phyloP scores from a whole-genome alignment of 148 eudicot species.

The Cornus suecica region DNA sequence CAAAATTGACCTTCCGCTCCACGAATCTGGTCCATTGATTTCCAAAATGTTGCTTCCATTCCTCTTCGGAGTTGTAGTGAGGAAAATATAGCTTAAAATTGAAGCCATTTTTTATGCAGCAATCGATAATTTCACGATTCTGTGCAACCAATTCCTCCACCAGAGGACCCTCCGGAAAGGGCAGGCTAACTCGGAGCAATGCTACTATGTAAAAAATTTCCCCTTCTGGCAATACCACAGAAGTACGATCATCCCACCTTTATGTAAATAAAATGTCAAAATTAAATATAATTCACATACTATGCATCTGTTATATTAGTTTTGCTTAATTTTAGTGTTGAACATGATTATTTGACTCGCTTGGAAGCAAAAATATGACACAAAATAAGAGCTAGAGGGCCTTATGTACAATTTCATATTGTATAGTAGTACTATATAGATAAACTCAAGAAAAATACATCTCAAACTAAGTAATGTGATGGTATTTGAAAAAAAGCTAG shows the following conservation, averaged over 20 bases:
- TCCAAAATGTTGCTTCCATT: conserved; percentile 85
- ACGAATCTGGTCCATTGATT: conserved; percentile 61
- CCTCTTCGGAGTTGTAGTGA: conserved; percentile 54
- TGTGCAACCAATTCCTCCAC: conserved; percentile 53
- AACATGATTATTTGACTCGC: too few species aligned
- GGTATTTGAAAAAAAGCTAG: too few species aligned
- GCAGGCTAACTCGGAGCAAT: conserved; percentile 55
- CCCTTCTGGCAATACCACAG: conserved; percentile 62
- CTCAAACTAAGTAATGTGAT: too few species aligned
- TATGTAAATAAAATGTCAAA: background rate
- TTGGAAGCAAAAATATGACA: too few species aligned
- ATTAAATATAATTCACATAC: background rate
- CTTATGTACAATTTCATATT: too few species aligned
- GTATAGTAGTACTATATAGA: too few species aligned
- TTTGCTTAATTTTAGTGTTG: too few species aligned
- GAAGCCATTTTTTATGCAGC: conserved; percentile 48
- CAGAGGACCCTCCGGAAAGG: conserved; percentile 48
- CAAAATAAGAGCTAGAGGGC: too few species aligned
- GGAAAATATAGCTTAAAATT: conserved; percentile 78
- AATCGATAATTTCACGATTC: conserved; percentile 48
- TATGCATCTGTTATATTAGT: too few species aligned
- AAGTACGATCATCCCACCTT: conserved; percentile 82
- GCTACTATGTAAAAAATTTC: conserved; percentile 85
- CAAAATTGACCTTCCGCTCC: conserved; percentile 54
- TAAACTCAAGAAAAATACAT: too few species aligned